A percentile compares a stretch with the other conserved stretches of the same genome.
Conservation (phyloP, 805 yeast species). For the Saccharomycopsis sp. region DNA sequence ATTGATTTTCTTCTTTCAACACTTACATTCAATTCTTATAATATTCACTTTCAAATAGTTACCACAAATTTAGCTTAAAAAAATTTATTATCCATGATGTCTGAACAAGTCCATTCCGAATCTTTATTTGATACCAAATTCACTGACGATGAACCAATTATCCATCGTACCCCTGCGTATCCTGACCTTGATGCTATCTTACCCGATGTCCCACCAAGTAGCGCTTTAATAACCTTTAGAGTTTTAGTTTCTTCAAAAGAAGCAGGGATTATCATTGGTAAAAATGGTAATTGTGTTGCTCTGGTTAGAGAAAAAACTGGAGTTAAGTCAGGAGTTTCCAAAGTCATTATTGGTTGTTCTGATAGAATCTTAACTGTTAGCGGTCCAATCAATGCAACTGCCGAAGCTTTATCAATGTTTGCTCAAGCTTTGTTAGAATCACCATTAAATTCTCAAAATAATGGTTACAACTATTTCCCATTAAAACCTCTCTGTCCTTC, state of each 20-base stretch:
- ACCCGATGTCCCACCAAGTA: conserved; percentile 15
- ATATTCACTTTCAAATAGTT: no score
- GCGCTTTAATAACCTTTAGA: conserved; percentile 28
- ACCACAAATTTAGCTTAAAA: no score
- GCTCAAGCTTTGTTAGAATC: conserved; percentile 49
- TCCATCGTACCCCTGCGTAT: not conserved
- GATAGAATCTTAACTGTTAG: conserved; percentile 75
- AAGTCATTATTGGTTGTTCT: conserved; percentile 66
- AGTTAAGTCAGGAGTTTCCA: conserved; percentile 82
- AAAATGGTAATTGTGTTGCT: conserved; percentile 70
- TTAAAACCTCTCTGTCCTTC: conserved; percentile 46
- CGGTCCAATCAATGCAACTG: conserved; percentile 60
- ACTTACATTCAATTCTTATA: no score
- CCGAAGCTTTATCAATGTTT: conserved; percentile 60
- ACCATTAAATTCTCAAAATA: conserved; percentile 19
- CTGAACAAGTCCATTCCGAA: not conserved
- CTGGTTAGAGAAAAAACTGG: conserved; percentile 61
- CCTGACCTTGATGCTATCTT: conserved; percentile 1
- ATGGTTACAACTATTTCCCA: conserved; percentile 45
- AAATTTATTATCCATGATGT: no score
- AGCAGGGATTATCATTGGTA: conserved; percentile 86
- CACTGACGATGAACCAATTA: not conserved
- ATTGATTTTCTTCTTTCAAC: not conserved
- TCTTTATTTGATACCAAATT: conserved; percentile 5
- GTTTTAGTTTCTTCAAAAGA: conserved; percentile 74